phyloP scores from a whole-genome alignment of 768 basidiomycete genomes.

The Mycena rebaudengoi region DNA sequence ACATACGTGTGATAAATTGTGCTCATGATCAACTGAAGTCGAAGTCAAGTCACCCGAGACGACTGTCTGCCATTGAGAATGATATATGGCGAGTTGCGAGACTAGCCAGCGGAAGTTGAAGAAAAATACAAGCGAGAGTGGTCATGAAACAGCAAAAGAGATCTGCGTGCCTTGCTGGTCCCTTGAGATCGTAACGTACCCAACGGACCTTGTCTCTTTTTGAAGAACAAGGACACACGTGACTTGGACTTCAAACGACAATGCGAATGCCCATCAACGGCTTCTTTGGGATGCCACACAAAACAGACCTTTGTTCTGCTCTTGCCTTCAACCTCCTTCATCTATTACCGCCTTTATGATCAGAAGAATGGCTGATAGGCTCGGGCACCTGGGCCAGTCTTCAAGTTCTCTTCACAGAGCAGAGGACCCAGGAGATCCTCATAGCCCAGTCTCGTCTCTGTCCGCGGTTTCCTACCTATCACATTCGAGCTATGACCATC shows the following conservation, averaged over 20 bases:
- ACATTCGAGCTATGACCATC: constrained; percentile 54
- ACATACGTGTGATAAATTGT: too few relatives aligned
- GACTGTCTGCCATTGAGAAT: too few relatives aligned
- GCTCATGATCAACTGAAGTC: too few relatives aligned
- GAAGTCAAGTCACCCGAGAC: too few relatives aligned
- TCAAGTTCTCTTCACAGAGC: neutral
- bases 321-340: constrained; percentile 13
- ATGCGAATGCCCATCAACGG: neutral
- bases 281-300: too few relatives aligned
- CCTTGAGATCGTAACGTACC: neutral
- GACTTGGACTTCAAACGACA: constrained; percentile 3
- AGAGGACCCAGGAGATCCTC: constrained; percentile 5
- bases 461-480: constrained; percentile 39
- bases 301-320: constrained; percentile 17
- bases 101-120: too few relatives aligned
- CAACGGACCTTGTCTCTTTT: constrained; percentile 6
- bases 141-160: neutral
- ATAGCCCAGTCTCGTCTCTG: constrained; percentile 39
- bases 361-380: constrained; percentile 61
- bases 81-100: too few relatives aligned
- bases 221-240: constrained; percentile 1
- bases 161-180: neutral
- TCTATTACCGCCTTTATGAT: constrained; percentile 49
- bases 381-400: constrained; percentile 49
- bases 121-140: too few relatives aligned